Percentiles rank a stretch among this genome's conserved stretches.
These are phyloP conservation scores for Ensete ventricosum DNA, from an alignment of 176 grass and related monocot genomes.

Conservation along the genomic window DNA sequence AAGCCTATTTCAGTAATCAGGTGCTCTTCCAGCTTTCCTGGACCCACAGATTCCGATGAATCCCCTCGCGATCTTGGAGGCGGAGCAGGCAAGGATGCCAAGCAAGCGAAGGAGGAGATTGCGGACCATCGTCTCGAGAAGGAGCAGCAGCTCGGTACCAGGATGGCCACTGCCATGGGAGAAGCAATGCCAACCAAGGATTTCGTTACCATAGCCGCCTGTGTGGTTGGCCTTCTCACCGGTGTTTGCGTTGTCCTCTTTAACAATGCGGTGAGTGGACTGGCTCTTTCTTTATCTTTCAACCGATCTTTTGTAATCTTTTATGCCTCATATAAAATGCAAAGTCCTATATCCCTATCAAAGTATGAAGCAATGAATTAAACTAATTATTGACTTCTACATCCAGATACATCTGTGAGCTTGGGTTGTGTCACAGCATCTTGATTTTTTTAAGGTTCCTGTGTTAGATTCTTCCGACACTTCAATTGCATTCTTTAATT, in stretches of 20 bases:
- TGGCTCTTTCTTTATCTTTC: not conserved
- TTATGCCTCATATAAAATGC: too few species aligned
- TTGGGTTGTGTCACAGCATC: too few species aligned
- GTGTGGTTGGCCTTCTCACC: conserved; percentile 78
- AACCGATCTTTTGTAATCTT: too few species aligned
- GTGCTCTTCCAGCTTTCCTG: not conserved
- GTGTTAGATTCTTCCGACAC: too few species aligned
- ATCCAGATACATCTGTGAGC: too few species aligned
- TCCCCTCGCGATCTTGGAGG: not conserved
- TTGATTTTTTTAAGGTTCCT: too few species aligned
- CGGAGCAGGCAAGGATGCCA: not conserved
- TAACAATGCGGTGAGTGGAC: conserved; percentile 45
- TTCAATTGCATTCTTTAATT: not conserved
- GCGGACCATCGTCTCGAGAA: not conserved
- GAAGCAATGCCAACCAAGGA: conserved; percentile 36
- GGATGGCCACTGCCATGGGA: conserved; percentile 22
- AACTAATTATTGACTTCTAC: too few species aligned
- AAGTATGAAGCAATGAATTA: too few species aligned
- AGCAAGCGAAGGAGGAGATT: not conserved
- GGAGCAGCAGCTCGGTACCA: not conserved
- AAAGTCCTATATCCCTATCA: too few species aligned
- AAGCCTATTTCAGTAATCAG: not conserved
- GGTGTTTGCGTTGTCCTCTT: conserved; percentile 76
- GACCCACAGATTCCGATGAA: not conserved
- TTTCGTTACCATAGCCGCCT: conserved; percentile 73